These are phyloP conservation scores for Podaxis sp. DNA, from an alignment of 768 basidiomycete genomes.

Conservation along the genomic window DNA sequence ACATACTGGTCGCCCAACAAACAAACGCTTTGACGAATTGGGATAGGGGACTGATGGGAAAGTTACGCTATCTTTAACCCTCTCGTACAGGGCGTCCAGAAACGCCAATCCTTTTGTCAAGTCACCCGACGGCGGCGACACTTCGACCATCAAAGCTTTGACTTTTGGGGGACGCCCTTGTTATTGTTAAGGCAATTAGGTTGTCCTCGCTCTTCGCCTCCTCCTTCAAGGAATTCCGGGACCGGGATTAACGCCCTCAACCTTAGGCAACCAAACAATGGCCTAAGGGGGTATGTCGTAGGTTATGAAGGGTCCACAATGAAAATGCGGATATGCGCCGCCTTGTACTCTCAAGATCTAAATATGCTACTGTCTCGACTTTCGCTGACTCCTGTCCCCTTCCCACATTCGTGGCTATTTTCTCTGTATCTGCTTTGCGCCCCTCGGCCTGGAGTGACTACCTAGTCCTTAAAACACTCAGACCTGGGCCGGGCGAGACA, in stretches of 20 bases:
- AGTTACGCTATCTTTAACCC: background rate
- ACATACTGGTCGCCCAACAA: background rate
- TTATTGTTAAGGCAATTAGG: constrained; percentile 10
- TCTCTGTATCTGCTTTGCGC: background rate
- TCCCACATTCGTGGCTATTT: background rate
- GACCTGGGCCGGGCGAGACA: background rate
- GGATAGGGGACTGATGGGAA: constrained; percentile 1
- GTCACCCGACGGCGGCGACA: background rate
- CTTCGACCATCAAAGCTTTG: background rate
- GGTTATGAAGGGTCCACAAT: background rate
- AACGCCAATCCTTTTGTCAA: constrained; percentile 11
- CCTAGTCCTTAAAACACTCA: background rate
- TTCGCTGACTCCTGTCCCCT: background rate
- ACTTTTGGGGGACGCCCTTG: background rate
- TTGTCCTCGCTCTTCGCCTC: constrained; percentile 1
- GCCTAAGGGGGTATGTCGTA: constrained; percentile 1
- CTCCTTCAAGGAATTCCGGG: background rate
- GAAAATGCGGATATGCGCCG: background rate
- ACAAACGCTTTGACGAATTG: constrained; percentile 13
- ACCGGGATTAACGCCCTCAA: background rate
- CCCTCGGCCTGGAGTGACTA: background rate
- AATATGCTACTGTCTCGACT: background rate
- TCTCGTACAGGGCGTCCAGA: constrained; percentile 4
- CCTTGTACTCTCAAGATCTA: constrained; percentile 8
- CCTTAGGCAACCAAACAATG: background rate